These are phyloP conservation scores for Rhizopus microsporus DNA, from an alignment of 371 early-diverging fungal genomes.

Conservation along the genomic window DNA sequence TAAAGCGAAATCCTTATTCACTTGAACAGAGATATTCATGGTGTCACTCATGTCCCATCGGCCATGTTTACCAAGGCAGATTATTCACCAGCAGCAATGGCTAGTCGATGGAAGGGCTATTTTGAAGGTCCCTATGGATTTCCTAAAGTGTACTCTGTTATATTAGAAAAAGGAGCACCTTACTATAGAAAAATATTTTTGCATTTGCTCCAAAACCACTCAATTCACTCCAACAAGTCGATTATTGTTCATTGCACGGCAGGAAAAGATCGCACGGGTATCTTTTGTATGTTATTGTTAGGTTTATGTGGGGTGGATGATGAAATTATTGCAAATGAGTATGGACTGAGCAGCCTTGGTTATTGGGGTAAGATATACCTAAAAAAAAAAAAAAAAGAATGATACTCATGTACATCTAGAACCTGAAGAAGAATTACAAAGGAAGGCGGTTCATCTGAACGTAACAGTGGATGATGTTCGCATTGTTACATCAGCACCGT, in stretches of 20 bases:
- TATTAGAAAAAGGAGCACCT: slow-evolving; percentile 53
- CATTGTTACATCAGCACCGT: slow-evolving; percentile 54
- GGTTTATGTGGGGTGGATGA: slow-evolving; percentile 74
- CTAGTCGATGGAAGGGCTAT: slow-evolving; percentile 60
- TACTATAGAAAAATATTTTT: slow-evolving; percentile 53
- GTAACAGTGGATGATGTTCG: slow-evolving; percentile 38
- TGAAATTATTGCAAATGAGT: slow-evolving; percentile 76
- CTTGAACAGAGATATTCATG: slow-evolving; percentile 30
- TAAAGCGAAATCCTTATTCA: neutral
- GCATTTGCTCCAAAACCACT: slow-evolving; percentile 54
- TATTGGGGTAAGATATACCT: slow-evolving; percentile 44
- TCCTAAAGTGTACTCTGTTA: slow-evolving; percentile 57
- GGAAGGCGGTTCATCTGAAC: slow-evolving; percentile 34
- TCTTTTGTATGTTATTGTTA: slow-evolving; percentile 72
- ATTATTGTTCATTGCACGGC: slow-evolving; percentile 87
- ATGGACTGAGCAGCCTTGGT: slow-evolving; percentile 59
- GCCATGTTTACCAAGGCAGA: slow-evolving; percentile 62
- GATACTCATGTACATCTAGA: slow-evolving; percentile 20
- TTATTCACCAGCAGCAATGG: slow-evolving; percentile 64
- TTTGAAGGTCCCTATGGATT: slow-evolving; percentile 61
- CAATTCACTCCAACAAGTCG: slow-evolving; percentile 47
- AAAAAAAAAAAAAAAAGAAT: neutral
- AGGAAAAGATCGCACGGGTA: slow-evolving; percentile 90
- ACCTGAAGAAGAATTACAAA: slow-evolving; percentile 37
- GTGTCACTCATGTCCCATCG: slow-evolving; percentile 44